Evolutionary conservation across 2,329 filamentous ascomycete genomes (phyloP).

Genomic region (Nemania abortiva): DNA sequence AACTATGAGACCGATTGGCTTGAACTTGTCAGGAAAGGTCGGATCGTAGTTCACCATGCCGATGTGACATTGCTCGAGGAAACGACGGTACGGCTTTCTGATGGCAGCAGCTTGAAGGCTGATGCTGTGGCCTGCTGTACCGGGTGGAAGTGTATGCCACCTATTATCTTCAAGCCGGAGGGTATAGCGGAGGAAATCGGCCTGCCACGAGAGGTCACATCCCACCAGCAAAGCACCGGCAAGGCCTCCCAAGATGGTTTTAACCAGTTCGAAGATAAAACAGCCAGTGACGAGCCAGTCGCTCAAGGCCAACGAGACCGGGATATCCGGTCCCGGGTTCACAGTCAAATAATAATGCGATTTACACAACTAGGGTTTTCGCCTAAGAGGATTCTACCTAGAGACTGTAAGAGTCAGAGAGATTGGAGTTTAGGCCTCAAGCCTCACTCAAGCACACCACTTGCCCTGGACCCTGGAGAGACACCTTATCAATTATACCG

Average conservation of each 20-base stretch:
- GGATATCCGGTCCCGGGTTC: conserved; percentile 1
- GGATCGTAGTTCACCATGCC: conserved; percentile 29
- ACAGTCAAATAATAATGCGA: conserved; percentile 1
- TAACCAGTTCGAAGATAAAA: background rate
- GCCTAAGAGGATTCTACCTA: conserved; percentile 16
- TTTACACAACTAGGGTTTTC: conserved; percentile 15
- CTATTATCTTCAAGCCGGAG: conserved; percentile 25
- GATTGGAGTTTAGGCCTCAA: background rate
- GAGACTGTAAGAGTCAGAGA: background rate
- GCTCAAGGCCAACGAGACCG: background rate
- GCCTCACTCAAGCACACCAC: conserved; percentile 2
- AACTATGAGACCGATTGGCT: conserved; percentile 37
- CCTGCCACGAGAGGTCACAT: conserved; percentile 7
- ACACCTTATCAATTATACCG: conserved; percentile 44
- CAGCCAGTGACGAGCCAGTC: background rate
- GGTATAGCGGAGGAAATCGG: conserved; percentile 23
- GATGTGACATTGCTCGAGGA: conserved; percentile 14
- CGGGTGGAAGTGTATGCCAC: conserved; percentile 32
- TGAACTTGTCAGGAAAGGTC: conserved; percentile 22
- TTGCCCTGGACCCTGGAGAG: background rate
- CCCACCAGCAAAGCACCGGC: background rate
- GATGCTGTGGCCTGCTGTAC: conserved; percentile 32
- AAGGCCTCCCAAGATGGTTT: background rate
- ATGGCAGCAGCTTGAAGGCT: conserved; percentile 15
- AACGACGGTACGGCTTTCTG: conserved; percentile 19